Evolutionary conservation across 1,139 yeast genomes (phyloP), one percentile per base, ranked within the genome.

Genomic region (Geotrichum histeridarum): DNA sequence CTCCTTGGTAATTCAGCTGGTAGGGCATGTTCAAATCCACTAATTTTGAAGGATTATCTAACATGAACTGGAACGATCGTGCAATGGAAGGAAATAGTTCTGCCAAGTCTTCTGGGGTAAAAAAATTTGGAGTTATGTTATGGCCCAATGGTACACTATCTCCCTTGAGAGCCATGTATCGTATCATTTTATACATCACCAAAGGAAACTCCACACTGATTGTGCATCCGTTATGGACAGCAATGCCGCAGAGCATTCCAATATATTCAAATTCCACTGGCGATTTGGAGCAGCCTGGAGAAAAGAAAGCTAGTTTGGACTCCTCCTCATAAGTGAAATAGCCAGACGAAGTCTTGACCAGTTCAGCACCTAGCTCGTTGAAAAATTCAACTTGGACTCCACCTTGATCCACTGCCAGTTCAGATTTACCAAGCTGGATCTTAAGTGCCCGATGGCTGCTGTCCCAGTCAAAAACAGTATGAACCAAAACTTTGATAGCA

Each of bases 321-420:
- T 55, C 59, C 4, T 58, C 57, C 38, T 62, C 65, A 12, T 33
- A 33, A 5, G 43, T 42, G 43, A 64, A 62, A 27, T 59, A 53
- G 2, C 60, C 60, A 14, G 52, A 36, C 8, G 54, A 49, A 1
- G 61, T 51, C 14, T 53, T 37, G 27, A 60, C 42, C 42, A 66
- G 33, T 36, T 57, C 56, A 36, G 52, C 47, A 4, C 64, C 69
- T 12, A 67, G 44, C 9, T 53, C 50, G 11, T 61, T 60, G 55
- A 67, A 67, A 18, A 66, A 63, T 51, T 67, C 70, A 31, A 59
- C 55, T 50, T 65, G 68, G 6, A 66, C 66, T 5, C 70, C 70
- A 14, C 70, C 70, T 8, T 62, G 63, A 43, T 67, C 70, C 1
- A 63, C 53, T 14, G 64, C 67, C 9, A 64, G 41, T 36, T 64